Conservation (phyloP, 306 rosid genomes). For the Acacia acuminata region DNA sequence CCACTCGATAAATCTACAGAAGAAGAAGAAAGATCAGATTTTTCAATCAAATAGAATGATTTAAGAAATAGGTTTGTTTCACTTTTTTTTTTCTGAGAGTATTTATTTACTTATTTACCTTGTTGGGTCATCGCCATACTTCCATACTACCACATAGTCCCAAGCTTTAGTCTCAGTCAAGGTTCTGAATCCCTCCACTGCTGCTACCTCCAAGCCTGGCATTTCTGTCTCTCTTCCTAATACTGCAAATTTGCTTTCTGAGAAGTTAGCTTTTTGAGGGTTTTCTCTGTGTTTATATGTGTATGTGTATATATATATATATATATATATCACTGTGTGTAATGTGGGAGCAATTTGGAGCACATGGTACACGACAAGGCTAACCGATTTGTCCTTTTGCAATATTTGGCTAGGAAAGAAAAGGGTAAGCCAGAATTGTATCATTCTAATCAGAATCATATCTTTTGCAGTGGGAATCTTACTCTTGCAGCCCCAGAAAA, state of each 20-base stretch:
- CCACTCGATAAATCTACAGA: constrained; percentile 70
- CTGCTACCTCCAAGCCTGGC: constrained; percentile 28
- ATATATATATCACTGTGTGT: not conserved
- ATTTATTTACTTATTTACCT: constrained; percentile 17
- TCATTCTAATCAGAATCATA: constrained; percentile 37
- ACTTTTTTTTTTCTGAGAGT: not conserved
- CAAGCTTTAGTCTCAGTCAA: constrained; percentile 54
- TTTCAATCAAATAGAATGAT: not conserved
- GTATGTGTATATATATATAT: too few species aligned
- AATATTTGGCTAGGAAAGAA: not conserved
- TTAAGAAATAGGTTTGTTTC: not conserved
- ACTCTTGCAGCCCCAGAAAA: constrained; percentile 35
- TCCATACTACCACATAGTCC: constrained; percentile 81
- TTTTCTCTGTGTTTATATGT: not conserved
- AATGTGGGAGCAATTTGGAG: constrained; percentile 21
- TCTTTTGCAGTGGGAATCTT: constrained; percentile 40
- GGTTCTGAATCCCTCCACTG: constrained; percentile 61
- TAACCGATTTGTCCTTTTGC: constrained; percentile 33
- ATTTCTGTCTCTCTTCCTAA: constrained; percentile 27
- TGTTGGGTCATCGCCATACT: constrained; percentile 67
- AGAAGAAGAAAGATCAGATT: not conserved
- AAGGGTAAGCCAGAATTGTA: constrained; percentile 9
- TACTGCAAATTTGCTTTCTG: constrained; percentile 15
- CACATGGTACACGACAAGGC: constrained; percentile 52
- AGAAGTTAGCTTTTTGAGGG: not conserved